Evolutionary conservation across 768 basidiomycete genomes (phyloP).

Genomic region (Termitomyces sp.): DNA sequence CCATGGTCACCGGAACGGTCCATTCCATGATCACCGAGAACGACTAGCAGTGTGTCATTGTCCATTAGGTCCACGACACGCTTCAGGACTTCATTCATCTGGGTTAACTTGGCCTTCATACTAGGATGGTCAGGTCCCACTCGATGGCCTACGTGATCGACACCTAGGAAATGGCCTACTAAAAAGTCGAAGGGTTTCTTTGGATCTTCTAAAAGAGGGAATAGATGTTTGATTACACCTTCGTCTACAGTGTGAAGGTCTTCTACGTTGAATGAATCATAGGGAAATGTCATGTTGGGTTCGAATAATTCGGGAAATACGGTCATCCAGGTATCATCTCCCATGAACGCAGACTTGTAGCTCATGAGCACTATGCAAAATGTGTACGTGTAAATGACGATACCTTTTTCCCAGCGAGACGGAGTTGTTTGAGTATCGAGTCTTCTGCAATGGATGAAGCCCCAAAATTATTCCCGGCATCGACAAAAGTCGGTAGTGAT

Average conservation of each 20-base stretch:
- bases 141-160: slow-evolving; percentile 95
- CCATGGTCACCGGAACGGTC: slow-evolving; percentile 93
- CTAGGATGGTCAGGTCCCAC: slow-evolving; percentile 85
- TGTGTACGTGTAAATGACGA: slow-evolving; percentile 8
- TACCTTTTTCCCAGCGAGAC: slow-evolving; percentile 57
- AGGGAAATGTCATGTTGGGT: slow-evolving; percentile 74
- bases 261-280: slow-evolving; percentile 98
- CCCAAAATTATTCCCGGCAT: slow-evolving; percentile 91
- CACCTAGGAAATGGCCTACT: slow-evolving; percentile 91
- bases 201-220: slow-evolving; percentile 64
- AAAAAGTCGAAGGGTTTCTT: slow-evolving; percentile 76
- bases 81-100: slow-evolving; percentile 81
- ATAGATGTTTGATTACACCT: slow-evolving; percentile 81
- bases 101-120: slow-evolving; percentile 81
- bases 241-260: slow-evolving; percentile 95
- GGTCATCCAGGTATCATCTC: slow-evolving; percentile 95
- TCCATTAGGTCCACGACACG: slow-evolving; percentile 74
- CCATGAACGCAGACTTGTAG: slow-evolving; percentile 78
- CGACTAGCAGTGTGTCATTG: slow-evolving; percentile 85
- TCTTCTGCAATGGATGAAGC: slow-evolving; percentile 86
- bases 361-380: slow-evolving; percentile 1
- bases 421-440: slow-evolving; percentile 76
- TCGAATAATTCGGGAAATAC: slow-evolving; percentile 80
- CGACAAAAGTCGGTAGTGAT: slow-evolving; percentile 92
- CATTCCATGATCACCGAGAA: slow-evolving; percentile 98